Evolutionary conservation across 805 yeast genomes (phyloP).

Genomic region (Candida golubevii): DNA sequence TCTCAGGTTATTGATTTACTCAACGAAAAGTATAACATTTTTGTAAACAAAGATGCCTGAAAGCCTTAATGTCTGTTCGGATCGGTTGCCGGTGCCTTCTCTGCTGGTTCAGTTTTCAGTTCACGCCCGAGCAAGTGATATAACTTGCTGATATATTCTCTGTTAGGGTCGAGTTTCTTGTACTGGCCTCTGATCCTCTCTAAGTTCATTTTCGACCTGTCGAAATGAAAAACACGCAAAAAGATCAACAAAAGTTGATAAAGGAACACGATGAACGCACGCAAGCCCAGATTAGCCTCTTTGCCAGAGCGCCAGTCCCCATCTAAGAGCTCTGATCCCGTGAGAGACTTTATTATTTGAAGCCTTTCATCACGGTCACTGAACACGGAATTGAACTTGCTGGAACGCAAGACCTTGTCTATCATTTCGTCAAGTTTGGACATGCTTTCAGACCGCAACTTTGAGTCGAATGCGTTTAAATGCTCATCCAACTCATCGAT

Average conservation of each 20-base stretch:
- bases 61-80: neutral
- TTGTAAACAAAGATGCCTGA: neutral
- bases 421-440: slow-evolving; percentile 24
- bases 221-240: slow-evolving; percentile 35
- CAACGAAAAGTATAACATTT: neutral
- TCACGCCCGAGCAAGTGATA: slow-evolving; percentile 27
- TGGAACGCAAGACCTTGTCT: slow-evolving; percentile 26
- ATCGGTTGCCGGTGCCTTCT: neutral
- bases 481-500: slow-evolving; percentile 39
- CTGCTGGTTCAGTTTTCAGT: slow-evolving; percentile 10
- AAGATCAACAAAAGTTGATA: slow-evolving; percentile 31
- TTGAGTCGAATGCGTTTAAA: slow-evolving; percentile 24
- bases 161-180: slow-evolving; percentile 38
- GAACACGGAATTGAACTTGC: slow-evolving; percentile 30
- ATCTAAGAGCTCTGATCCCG: slow-evolving; percentile 18
- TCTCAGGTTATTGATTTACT: slow-evolving; percentile 1
- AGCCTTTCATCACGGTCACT: slow-evolving; percentile 26
- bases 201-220: slow-evolving; percentile 39
- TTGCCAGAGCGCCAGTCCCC: slow-evolving; percentile 6
- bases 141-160: slow-evolving; percentile 33
- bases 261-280: slow-evolving; percentile 24
- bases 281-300: slow-evolving; percentile 11
- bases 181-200: slow-evolving; percentile 38
- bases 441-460: slow-evolving; percentile 26
- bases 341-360: slow-evolving; percentile 24